phyloP scores from a whole-genome alignment of 1,139 yeast genomes.

The Arxiozyma heterogenica region DNA sequence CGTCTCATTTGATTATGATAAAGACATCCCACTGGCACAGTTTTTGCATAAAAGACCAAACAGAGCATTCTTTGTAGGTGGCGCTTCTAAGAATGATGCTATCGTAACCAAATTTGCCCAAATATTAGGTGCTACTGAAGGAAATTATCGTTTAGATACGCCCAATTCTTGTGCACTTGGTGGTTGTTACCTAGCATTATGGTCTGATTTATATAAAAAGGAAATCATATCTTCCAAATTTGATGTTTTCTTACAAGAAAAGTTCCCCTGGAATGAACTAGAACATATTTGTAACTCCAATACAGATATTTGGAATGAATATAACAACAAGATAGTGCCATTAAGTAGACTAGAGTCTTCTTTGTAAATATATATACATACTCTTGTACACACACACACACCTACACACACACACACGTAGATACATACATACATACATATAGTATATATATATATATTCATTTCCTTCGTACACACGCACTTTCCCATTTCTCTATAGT shows the following conservation, averaged over 20 bases:
- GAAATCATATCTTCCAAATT: conserved; percentile 13
- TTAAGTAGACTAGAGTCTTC: conserved; percentile 27
- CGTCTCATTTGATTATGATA: conserved; percentile 28
- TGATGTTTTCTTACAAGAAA: conserved; percentile 36
- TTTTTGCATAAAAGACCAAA: conserved; percentile 45
- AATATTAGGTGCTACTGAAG: conserved; percentile 54
- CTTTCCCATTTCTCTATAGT: background rate
- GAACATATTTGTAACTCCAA: conserved; percentile 33
- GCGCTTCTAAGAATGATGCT: conserved; percentile 65
- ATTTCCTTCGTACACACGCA: background rate
- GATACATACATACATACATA: too few species aligned
- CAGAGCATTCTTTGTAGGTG: conserved; percentile 76
- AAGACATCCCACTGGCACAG: conserved; percentile 20
- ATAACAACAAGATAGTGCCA: conserved; percentile 28
- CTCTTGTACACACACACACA: background rate
- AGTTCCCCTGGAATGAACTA: conserved; percentile 41
- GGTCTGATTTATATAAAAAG: conserved; percentile 38
- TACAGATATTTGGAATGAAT: conserved; percentile 29
- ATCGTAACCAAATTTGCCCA: conserved; percentile 62
- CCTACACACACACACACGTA: background rate
- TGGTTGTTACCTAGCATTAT: conserved; percentile 83
- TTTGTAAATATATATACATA: background rate
- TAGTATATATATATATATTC: too few species aligned
- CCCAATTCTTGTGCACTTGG: conserved; percentile 92
- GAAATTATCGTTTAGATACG: conserved; percentile 64